Percentiles rank a stretch among this genome's conserved stretches.
Evolutionary conservation across 2,329 filamentous ascomycete species (phyloP).

Genomic region (Dryadomyces quercivorus): DNA sequence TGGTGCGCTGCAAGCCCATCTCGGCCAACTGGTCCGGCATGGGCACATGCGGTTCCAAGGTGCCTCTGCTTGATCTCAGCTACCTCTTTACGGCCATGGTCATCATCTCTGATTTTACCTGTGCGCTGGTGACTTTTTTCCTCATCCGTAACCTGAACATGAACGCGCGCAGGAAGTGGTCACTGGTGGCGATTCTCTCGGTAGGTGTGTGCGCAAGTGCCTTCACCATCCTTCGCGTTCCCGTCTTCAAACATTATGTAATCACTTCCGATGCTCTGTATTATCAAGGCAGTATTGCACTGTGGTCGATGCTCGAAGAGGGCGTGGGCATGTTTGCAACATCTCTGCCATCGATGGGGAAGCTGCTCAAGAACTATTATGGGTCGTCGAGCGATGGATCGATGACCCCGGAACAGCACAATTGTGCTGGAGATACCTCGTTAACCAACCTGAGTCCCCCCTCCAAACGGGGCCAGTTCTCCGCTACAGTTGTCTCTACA

Average conservation of each 20-base stretch:
- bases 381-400: neutral
- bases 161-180: neutral
- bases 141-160: neutral
- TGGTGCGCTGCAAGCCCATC: neutral
- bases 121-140: neutral
- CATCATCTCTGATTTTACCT: neutral
- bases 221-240: neutral
- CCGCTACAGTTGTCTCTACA: no score
- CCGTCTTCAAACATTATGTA: neutral
- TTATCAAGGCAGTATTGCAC: neutral
- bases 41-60: neutral
- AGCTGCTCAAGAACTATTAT: neutral
- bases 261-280: neutral
- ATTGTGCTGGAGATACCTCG: no score
- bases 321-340: neutral
- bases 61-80: neutral
- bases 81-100: neutral
- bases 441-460: no score
- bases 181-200: neutral
- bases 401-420: no score
- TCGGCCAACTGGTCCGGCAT: neutral
- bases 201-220: neutral
- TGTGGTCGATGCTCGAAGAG: neutral
- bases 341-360: neutral
- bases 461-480: no score